Base-by-base conservation (phyloP, 2,329 filamentous ascomycete species). In the Penicillium sp. region DNA sequence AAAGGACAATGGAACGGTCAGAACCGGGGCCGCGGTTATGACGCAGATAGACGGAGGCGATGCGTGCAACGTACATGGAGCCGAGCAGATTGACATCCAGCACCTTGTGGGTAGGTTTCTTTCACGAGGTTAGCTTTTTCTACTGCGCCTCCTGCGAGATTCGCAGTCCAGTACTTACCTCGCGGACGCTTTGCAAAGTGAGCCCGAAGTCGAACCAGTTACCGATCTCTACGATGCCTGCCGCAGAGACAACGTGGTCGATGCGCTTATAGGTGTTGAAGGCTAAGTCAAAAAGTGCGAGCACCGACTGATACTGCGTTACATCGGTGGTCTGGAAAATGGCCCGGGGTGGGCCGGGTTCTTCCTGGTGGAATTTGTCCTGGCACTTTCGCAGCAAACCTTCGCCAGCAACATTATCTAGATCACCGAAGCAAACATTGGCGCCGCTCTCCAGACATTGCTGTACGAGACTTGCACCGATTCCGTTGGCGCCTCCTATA, bases 11-110 rank as follows among this genome's bases (percentile, higher is more conserved):
- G 8, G 71, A 75, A 24, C 72, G 71, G 50, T 76, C 72, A 6
- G 62, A 58, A 1, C 54, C 52, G 0, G 57, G 49, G 13, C 63
- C 52, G 33, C 63, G 54, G 47, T 67, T 67, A 60, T 78, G 71
- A 23, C 70, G 69, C 37, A 80, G 67, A 54, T 77, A 80, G 4
- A 75, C 76, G 15, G 72, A 66, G 1, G 78, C 78, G 10, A 80
- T 71, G 1, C 77, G 67, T 3, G 72, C 68, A 52, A 79, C 77
- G 39, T 74, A 72, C 20, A 79, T 55, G 1, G 71, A 71, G 7
- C 75, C 77, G 4, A 69, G 65, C 4, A 80, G 63, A 53, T 80
- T 78, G 47, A 79, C 71, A 33, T 78, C 72, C 10, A 79, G 60
- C 3, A 72, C 67, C 51, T 68, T 70, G 44, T 68, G 60, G 3